Evolutionary conservation across 495 filamentous ascomycete species (phyloP).

Genomic region (Neurospora hispaniola): DNA sequence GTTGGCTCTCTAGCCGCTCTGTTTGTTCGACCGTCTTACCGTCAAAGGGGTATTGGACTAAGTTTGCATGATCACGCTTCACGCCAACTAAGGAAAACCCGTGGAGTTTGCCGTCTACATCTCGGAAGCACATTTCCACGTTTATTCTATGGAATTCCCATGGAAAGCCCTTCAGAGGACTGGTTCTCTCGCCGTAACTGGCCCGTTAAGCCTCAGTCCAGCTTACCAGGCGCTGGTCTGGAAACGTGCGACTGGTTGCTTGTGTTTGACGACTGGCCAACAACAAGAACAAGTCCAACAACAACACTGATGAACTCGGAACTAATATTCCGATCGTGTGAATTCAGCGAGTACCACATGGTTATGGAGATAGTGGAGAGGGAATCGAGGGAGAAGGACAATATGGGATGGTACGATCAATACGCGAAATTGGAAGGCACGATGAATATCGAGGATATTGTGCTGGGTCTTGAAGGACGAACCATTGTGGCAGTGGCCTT

Average conservation of each 20-base stretch:
- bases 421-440: constrained; percentile 37
- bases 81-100: constrained; percentile 39
- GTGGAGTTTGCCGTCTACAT: constrained; percentile 45
- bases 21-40: constrained; percentile 44
- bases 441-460: constrained; percentile 37
- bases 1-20: constrained; percentile 49
- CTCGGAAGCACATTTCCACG: constrained; percentile 53
- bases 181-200: constrained; percentile 52
- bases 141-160: constrained; percentile 46
- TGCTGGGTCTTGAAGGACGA: constrained; percentile 34
- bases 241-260: constrained; percentile 48
- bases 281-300: constrained; percentile 7
- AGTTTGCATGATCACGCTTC: constrained; percentile 47
- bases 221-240: constrained; percentile 30
- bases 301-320: constrained; percentile 23
- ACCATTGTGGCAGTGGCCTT: constrained; percentile 44
- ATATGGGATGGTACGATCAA: constrained; percentile 46
- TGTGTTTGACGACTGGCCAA: constrained; percentile 40
- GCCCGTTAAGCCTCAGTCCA: constrained; percentile 34
- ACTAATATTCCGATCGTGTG: constrained; percentile 38
- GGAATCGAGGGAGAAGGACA: constrained; percentile 31
- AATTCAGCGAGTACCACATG: constrained; percentile 37
- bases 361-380: constrained; percentile 44
- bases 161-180: constrained; percentile 33
- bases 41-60: constrained; percentile 44